phyloP scores from a whole-genome alignment of 2,329 filamentous ascomycete species.

The Zymoseptoria pseudotritici region DNA sequence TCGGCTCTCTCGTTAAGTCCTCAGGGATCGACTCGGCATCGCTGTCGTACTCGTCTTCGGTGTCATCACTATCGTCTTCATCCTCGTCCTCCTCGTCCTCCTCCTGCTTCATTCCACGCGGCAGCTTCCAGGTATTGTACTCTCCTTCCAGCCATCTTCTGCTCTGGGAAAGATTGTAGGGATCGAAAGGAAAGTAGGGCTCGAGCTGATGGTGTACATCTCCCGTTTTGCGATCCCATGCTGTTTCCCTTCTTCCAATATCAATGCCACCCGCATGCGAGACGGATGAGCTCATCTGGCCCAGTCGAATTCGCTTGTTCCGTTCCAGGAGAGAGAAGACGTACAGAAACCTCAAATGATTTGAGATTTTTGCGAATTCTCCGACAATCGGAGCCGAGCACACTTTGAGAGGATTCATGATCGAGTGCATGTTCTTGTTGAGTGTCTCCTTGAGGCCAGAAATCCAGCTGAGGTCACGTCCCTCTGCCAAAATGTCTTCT shows the following conservation, averaged over 20 bases:
- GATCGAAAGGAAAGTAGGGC: constrained; percentile 95
- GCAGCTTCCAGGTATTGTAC: constrained; percentile 72
- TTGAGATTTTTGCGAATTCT: constrained; percentile 82
- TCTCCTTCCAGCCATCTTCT: constrained; percentile 80
- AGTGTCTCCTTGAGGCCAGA: constrained; percentile 66
- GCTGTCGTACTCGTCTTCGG: constrained; percentile 28
- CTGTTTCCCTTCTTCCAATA: constrained; percentile 49
- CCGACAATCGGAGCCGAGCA: constrained; percentile 84
- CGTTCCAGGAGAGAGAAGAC: constrained; percentile 80
- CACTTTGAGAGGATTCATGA: constrained; percentile 90
- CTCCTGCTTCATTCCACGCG: constrained; percentile 55
- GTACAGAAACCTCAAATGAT: constrained; percentile 81
- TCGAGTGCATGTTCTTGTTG: constrained; percentile 71
- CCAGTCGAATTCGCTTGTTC: constrained; percentile 82
- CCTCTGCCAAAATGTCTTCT: constrained; percentile 52
- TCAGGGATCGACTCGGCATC: constrained; percentile 22
- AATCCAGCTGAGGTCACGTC: constrained; percentile 72
- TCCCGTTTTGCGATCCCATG: constrained; percentile 49
- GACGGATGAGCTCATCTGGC: constrained; percentile 53
- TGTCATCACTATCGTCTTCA: constrained; percentile 38
- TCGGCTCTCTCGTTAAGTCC: constrained; percentile 14
- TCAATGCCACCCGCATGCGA: constrained; percentile 42
- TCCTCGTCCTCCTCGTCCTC: constrained; percentile 48
- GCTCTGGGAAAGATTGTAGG: constrained; percentile 82
- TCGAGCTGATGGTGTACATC: constrained; percentile 81